Percentiles rank a stretch among this genome's conserved stretches.
Conservation (phyloP, 352 stramenopile genomes). For the Peronospora farinosa region DNA sequence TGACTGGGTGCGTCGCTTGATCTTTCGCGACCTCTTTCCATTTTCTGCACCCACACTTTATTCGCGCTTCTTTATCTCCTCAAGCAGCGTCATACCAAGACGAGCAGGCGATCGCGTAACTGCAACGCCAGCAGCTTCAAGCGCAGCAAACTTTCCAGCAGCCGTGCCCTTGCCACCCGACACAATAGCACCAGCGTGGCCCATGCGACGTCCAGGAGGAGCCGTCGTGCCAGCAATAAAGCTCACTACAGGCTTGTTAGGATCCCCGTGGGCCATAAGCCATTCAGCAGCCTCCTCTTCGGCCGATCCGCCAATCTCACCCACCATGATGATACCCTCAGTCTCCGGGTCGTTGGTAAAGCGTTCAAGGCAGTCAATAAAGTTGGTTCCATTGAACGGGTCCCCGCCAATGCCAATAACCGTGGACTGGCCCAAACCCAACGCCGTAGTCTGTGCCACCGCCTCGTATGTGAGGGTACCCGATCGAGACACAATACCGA, state of each 20-base stretch:
- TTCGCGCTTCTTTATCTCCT: conserved; percentile 87
- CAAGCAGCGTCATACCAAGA: conserved; percentile 95
- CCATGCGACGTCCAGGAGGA: conserved; percentile 97
- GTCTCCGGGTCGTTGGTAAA: conserved; percentile 99
- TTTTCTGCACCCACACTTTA: conserved; percentile 21
- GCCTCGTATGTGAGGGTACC: conserved; percentile 99
- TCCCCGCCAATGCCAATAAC: conserved; percentile 99
- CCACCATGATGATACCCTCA: conserved; percentile 99
- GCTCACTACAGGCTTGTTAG: conserved; percentile 98
- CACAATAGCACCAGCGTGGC: conserved; percentile 98
- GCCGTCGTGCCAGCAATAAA: conserved; percentile 99
- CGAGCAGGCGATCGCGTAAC: conserved; percentile 95
- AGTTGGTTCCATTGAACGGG: conserved; percentile 99
- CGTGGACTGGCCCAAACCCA: conserved; percentile 96
- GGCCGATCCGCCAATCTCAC: conserved; percentile 97
- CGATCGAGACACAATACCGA: conserved; percentile 97
- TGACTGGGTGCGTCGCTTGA: conserved; percentile 14
- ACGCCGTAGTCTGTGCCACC: conserved; percentile 95
- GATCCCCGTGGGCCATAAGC: conserved; percentile 95
- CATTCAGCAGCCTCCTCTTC: conserved; percentile 98
- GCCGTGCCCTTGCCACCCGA: conserved; percentile 97
- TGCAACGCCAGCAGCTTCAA: conserved; percentile 93
- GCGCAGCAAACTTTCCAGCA: conserved; percentile 94
- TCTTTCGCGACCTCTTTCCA: conserved; percentile 8
- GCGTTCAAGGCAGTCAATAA: conserved; percentile 98